phyloP scores from a whole-genome alignment of 495 filamentous ascomycete genomes.

The Xylaria grammica region DNA sequence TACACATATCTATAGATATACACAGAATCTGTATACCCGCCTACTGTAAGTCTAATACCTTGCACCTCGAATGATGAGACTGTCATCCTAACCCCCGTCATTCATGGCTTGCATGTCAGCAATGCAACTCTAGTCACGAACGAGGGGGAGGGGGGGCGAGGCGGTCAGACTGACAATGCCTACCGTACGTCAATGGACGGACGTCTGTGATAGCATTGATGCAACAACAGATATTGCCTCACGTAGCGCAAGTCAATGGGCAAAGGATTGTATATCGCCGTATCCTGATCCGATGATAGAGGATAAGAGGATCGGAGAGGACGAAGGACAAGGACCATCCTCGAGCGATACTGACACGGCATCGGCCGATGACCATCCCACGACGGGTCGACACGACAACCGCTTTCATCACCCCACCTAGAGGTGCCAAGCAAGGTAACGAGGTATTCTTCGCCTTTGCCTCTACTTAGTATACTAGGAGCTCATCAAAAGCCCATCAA shows the following conservation, averaged over 20 bases:
- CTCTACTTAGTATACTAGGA: background rate
- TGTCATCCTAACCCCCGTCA: slow-evolving; percentile 15
- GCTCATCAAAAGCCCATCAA: background rate
- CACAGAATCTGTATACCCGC: too few species aligned
- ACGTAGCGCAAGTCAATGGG: slow-evolving; percentile 7
- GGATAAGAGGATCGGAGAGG: background rate
- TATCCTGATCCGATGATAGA: slow-evolving; percentile 13
- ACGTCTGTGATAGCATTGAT: background rate
- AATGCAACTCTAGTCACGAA: slow-evolving; percentile 17
- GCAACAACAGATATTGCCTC: slow-evolving; percentile 12
- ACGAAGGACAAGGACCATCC: slow-evolving; percentile 1
- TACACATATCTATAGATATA: too few species aligned
- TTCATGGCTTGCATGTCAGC: slow-evolving; percentile 25
- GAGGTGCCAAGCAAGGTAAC: background rate
- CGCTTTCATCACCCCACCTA: slow-evolving; percentile 6
- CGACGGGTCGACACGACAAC: background rate
- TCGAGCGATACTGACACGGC: slow-evolving; percentile 14
- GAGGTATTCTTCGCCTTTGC: background rate
- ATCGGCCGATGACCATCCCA: slow-evolving; percentile 15
- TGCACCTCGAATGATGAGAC: slow-evolving; percentile 3
- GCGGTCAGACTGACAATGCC: slow-evolving; percentile 12
- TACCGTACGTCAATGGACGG: background rate
- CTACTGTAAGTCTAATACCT: too few species aligned
- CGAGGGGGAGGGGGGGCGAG: slow-evolving; percentile 7
- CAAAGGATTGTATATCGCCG: slow-evolving; percentile 1